Evolutionary conservation across 2,329 filamentous ascomycete species (phyloP).

Genomic region (Passalora sequoiae): DNA sequence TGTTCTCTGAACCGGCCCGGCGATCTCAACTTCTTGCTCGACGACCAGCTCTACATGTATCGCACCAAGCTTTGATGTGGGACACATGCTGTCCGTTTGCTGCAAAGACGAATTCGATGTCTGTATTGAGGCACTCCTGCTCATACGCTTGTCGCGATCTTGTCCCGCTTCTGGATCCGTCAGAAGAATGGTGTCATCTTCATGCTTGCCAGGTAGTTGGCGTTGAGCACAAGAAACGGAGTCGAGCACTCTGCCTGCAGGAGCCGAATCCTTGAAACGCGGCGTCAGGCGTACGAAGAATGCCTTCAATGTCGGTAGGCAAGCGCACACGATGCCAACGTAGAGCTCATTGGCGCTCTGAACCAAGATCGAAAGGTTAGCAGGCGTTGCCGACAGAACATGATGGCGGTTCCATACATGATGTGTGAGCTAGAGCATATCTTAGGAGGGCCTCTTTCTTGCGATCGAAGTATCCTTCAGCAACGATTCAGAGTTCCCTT

Average conservation of each 20-base stretch:
- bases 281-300: not conserved
- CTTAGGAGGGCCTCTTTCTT: too few relatives aligned
- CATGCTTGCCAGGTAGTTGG: not conserved
- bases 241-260: not conserved
- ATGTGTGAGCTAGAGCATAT: too few relatives aligned
- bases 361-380: too few relatives aligned
- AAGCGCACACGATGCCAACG: constrained; percentile 8
- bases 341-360: constrained; percentile 7
- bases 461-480: too few relatives aligned
- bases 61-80: not conserved
- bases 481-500: too few relatives aligned
- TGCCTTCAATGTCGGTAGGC: constrained; percentile 6
- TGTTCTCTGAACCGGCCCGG: not conserved
- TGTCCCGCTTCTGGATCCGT: not conserved
- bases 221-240: not conserved
- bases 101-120: not conserved
- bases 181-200: not conserved
- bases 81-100: not conserved
- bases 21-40: constrained; percentile 1
- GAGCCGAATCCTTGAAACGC: not conserved
- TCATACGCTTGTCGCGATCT: not conserved
- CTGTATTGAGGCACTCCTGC: not conserved
- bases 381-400: too few relatives aligned
- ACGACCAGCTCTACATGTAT: not conserved
- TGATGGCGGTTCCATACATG: too few relatives aligned